Percentiles rank a stretch among this genome's conserved stretches.
phyloP scores from a whole-genome alignment of 805 yeast genomes.

The Pichia kluyveri region DNA sequence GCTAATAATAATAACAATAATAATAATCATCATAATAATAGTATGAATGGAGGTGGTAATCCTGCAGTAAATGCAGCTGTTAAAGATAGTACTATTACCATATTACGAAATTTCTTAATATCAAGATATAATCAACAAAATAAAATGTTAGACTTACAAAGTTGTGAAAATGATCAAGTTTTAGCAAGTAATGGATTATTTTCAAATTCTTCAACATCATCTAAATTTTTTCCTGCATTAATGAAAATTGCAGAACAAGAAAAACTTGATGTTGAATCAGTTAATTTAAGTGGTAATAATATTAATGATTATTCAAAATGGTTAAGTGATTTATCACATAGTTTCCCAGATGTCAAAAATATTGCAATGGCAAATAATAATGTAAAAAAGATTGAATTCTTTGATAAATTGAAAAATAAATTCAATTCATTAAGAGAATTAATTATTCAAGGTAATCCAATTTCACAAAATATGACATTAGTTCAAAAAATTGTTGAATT shows the following conservation, averaged over 20 bases:
- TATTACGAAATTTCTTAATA: constrained; percentile 50
- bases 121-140: constrained; percentile 57
- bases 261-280: constrained; percentile 50
- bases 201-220: constrained; percentile 29
- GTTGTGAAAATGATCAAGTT: constrained; percentile 52
- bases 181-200: constrained; percentile 58
- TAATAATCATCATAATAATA: constrained; percentile 2
- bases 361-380: constrained; percentile 74
- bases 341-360: constrained; percentile 71
- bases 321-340: constrained; percentile 55
- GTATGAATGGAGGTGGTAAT: neutral
- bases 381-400: constrained; percentile 44
- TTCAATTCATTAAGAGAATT: constrained; percentile 67
- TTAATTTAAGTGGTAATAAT: constrained; percentile 60
- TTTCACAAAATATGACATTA: constrained; percentile 34
- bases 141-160: constrained; percentile 61
- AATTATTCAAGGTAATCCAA: constrained; percentile 70
- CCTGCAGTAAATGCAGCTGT: neutral
- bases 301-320: constrained; percentile 49
- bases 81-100: constrained; percentile 39
- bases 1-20: constrained; percentile 20
- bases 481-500: constrained; percentile 53
- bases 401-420: constrained; percentile 74
- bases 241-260: constrained; percentile 65
- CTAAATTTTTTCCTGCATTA: constrained; percentile 85